A percentile compares a stretch with the other conserved stretches of the same genome.
Evolutionary conservation across 371 early-diverging fungal species (phyloP).

Genomic region (Mucor sp.): DNA sequence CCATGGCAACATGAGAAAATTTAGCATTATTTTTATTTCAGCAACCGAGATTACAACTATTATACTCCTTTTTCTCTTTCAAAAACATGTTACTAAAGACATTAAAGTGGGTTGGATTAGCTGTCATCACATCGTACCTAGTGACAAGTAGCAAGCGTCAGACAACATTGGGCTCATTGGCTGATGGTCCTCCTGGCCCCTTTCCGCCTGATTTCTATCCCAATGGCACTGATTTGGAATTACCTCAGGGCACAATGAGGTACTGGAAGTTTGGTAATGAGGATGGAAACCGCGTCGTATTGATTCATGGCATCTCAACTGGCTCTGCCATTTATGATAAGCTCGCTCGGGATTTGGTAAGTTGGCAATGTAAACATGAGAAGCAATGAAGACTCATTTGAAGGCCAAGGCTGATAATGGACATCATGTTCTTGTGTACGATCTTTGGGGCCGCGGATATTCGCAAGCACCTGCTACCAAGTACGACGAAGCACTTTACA

Average conservation of each 20-base stretch:
- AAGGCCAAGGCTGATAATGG: slow-evolving; percentile 42
- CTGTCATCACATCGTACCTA: neutral
- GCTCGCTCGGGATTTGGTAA: slow-evolving; percentile 34
- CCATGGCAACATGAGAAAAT: neutral
- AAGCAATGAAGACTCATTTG: neutral
- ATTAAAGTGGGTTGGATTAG: slow-evolving; percentile 6
- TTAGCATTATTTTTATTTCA: neutral
- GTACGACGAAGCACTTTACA: slow-evolving; percentile 51
- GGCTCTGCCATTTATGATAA: slow-evolving; percentile 35
- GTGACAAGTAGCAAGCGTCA: neutral
- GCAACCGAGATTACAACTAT: neutral
- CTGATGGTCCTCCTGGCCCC: slow-evolving; percentile 23
- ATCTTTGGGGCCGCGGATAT: slow-evolving; percentile 60
- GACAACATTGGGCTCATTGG: slow-evolving; percentile 33
- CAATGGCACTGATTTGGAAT: slow-evolving; percentile 33
- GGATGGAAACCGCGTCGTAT: slow-evolving; percentile 51
- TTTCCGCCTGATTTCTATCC: slow-evolving; percentile 45
- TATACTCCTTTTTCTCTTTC: neutral
- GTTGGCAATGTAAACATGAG: neutral
- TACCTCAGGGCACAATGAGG: slow-evolving; percentile 54
- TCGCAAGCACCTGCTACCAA: slow-evolving; percentile 46
- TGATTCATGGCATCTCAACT: slow-evolving; percentile 60
- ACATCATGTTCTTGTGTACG: slow-evolving; percentile 54
- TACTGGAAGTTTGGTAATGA: slow-evolving; percentile 57
- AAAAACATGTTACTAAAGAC: neutral